A percentile compares a stretch with the other conserved stretches of the same genome.
Conservation (phyloP, 768 basidiomycete genomes). For the Mycena alexandri region DNA sequence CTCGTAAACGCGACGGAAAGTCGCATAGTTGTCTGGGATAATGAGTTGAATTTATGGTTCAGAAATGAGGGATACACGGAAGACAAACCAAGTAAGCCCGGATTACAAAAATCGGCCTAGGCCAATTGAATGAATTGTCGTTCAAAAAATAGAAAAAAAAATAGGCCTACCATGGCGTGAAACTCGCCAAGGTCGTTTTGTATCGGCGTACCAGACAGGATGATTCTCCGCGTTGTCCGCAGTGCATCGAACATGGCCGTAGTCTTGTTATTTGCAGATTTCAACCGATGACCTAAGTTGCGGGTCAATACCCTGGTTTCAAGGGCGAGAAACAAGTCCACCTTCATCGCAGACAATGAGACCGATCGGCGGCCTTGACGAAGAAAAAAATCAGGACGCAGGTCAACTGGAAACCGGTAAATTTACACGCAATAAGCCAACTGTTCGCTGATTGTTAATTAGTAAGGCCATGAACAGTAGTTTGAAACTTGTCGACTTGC, state of each 20-base stretch:
- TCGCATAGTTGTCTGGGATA: conserved; percentile 74
- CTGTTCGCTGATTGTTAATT: conserved; percentile 57
- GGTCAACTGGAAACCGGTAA: not conserved
- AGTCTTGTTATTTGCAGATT: conserved; percentile 93
- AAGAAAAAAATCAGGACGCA: conserved; percentile 16
- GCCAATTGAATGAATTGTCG: conserved; percentile 3
- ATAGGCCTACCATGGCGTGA: conserved; percentile 85
- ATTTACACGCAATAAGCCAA: conserved; percentile 75
- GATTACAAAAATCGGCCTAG: conserved; percentile 94
- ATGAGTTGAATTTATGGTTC: conserved; percentile 8
- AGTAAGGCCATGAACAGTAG: not conserved
- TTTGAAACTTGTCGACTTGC: conserved; percentile 57
- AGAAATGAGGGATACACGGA: conserved; percentile 6
- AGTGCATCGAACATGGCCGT: conserved; percentile 87
- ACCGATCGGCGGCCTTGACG: conserved; percentile 85
- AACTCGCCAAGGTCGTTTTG: conserved; percentile 97
- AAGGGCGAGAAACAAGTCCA: conserved; percentile 31
- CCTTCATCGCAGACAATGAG: conserved; percentile 98
- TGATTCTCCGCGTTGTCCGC: conserved; percentile 81
- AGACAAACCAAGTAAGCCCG: conserved; percentile 81
- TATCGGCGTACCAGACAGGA: conserved; percentile 96
- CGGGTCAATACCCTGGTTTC: conserved; percentile 8
- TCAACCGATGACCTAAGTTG: conserved; percentile 84
- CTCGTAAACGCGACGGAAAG: conserved; percentile 88
- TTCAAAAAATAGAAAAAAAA: conserved; percentile 36